phyloP scores from a whole-genome alignment of 805 yeast species.

The Pichia cephalocereana region DNA sequence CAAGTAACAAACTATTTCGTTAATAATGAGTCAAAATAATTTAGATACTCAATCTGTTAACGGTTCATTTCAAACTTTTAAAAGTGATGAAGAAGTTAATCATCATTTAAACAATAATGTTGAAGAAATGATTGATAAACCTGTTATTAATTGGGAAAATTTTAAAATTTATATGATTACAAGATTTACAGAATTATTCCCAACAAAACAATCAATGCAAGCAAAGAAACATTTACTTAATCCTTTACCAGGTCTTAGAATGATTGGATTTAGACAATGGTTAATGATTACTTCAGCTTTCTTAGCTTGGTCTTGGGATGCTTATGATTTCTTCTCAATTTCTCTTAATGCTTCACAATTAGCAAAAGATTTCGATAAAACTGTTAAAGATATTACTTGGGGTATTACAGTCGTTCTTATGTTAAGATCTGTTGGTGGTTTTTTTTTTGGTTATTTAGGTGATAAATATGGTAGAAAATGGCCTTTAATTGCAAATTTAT shows the following conservation, averaged over 20 bases:
- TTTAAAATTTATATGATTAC: constrained; percentile 32
- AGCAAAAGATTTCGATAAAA: constrained; percentile 35
- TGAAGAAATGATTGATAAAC: constrained; percentile 14
- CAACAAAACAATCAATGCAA: constrained; percentile 31
- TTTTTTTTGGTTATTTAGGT: constrained; percentile 49
- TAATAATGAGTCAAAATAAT: background rate
- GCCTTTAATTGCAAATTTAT: constrained; percentile 42
- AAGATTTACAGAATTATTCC: constrained; percentile 41
- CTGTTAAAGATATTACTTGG: constrained; percentile 51
- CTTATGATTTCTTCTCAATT: constrained; percentile 53
- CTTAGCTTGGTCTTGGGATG: constrained; percentile 57
- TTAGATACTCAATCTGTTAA: background rate
- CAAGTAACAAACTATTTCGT: no score
- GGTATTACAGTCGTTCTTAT: constrained; percentile 59
- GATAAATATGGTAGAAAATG: constrained; percentile 55
- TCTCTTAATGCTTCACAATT: constrained; percentile 41
- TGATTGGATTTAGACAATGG: constrained; percentile 48
- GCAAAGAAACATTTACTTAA: constrained; percentile 38
- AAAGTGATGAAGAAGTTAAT: constrained; percentile 3
- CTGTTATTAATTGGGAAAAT: constrained; percentile 24
- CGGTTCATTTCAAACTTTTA: constrained; percentile 8
- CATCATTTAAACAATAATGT: background rate
- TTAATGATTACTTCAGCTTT: constrained; percentile 44
- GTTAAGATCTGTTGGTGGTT: constrained; percentile 60
- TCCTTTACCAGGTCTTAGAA: constrained; percentile 50